Conservation (phyloP, 2,329 filamentous ascomycete species). For the Nigrospora osmanthi region DNA sequence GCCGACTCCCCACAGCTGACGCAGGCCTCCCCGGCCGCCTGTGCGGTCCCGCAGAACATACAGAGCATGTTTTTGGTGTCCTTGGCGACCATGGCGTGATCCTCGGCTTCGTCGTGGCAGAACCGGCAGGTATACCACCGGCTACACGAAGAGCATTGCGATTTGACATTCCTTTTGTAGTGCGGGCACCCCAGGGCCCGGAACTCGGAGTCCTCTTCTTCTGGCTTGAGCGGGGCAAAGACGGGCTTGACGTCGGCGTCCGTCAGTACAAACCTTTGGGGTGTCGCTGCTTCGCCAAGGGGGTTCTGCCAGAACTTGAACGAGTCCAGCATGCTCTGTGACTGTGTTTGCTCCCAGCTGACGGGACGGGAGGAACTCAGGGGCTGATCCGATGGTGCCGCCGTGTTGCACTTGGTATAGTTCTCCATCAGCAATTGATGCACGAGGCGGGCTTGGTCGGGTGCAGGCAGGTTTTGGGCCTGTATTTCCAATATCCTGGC, state of each 20-base stretch:
- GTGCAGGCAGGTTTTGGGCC: constrained; percentile 44
- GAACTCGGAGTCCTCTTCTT: constrained; percentile 24
- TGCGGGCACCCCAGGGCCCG: constrained; percentile 73
- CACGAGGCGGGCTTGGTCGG: constrained; percentile 64
- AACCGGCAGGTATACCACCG: constrained; percentile 94
- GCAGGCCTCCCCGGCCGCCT: constrained; percentile 74
- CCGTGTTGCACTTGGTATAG: constrained; percentile 42
- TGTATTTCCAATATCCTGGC: constrained; percentile 63
- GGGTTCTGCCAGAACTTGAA: constrained; percentile 52
- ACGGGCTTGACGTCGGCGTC: constrained; percentile 60
- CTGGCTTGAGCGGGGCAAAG: constrained; percentile 49
- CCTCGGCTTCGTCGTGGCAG: constrained; percentile 80
- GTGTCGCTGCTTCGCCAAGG: constrained; percentile 26
- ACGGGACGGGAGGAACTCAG: constrained; percentile 29
- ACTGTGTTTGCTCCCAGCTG: constrained; percentile 29
- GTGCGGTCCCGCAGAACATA: constrained; percentile 86
- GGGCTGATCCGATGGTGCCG: constrained; percentile 17
- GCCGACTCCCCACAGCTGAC: constrained; percentile 66
- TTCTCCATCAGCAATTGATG: constrained; percentile 64
- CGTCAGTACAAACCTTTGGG: constrained; percentile 41
- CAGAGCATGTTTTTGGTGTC: constrained; percentile 95
- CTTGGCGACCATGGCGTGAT: constrained; percentile 70
- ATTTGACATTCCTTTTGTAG: constrained; percentile 91
- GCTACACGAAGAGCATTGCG: constrained; percentile 85
- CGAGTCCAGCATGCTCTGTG: constrained; percentile 40